phyloP scores from a whole-genome alignment of 2,329 filamentous ascomycete species.

The Colletotrichum magnum region DNA sequence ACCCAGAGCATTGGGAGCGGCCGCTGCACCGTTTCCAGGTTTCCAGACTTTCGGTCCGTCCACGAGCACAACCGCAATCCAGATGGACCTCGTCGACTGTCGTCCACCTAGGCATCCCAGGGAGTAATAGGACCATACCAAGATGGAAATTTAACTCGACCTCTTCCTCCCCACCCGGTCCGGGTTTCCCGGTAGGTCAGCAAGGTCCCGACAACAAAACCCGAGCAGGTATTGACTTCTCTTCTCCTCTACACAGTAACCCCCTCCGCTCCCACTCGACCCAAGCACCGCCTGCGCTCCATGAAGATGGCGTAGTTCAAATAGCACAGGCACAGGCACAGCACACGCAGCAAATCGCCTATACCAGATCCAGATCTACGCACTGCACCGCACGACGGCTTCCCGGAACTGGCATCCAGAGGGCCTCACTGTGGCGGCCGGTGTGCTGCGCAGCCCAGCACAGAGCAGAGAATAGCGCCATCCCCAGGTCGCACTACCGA shows the following conservation, averaged over 20 bases:
- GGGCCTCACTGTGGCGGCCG: neutral
- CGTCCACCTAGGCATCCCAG: neutral
- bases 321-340: neutral
- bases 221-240: neutral
- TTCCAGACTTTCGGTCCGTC: conserved; percentile 23
- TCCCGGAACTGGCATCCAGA: neutral
- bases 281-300: too few species aligned
- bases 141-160: neutral
- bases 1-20: conserved; percentile 23
- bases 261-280: neutral
- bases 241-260: neutral
- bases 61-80: neutral
- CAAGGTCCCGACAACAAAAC: conserved; percentile 5
- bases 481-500: conserved; percentile 18
- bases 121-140: neutral
- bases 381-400: neutral
- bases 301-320: neutral
- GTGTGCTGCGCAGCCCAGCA: neutral
- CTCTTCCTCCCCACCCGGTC: conserved; percentile 12
- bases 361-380: neutral
- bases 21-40: conserved; percentile 24
- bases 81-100: neutral
- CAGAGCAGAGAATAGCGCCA: neutral
- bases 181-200: conserved; percentile 16
- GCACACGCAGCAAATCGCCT: neutral